These are phyloP conservation scores for Pichia sp. DNA, from an alignment of 1,139 yeast genomes.

Conservation along the genomic window DNA sequence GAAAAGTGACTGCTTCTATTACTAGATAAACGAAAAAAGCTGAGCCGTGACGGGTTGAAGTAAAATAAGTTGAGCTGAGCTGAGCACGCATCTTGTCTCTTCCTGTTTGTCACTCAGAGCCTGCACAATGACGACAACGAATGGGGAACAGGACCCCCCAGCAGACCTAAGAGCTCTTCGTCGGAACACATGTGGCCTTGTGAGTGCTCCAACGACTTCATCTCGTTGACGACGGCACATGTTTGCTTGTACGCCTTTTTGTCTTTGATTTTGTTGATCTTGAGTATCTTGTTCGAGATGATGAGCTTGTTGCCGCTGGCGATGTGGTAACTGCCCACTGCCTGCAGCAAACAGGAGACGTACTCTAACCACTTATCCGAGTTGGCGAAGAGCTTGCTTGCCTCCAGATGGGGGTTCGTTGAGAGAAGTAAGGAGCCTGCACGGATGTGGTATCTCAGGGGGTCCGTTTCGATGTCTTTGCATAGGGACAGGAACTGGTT, in stretches of 20 bases:
- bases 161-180: constrained; percentile 6
- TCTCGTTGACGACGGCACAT: constrained; percentile 9
- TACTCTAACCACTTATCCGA: constrained; percentile 33
- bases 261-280: constrained; percentile 29
- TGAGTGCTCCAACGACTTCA: constrained; percentile 9
- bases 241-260: constrained; percentile 10
- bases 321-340: constrained; percentile 29
- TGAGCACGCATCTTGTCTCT: neutral
- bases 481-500: constrained; percentile 41
- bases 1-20: too few relatives aligned
- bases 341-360: constrained; percentile 34
- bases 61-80: neutral
- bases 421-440: constrained; percentile 40
- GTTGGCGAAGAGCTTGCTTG: constrained; percentile 37
- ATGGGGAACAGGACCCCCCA: constrained; percentile 19
- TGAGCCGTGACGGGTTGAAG: neutral
- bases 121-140: constrained; percentile 6
- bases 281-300: constrained; percentile 44
- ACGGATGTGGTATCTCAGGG: constrained; percentile 47
- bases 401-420: constrained; percentile 33
- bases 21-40: neutral
- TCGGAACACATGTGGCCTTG: constrained; percentile 9
- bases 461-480: constrained; percentile 44
- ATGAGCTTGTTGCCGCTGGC: constrained; percentile 34
- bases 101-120: neutral